These are phyloP conservation scores for Rhododendron griersonianum DNA, from an alignment of 148 eudicot species.

Conservation along the genomic window DNA sequence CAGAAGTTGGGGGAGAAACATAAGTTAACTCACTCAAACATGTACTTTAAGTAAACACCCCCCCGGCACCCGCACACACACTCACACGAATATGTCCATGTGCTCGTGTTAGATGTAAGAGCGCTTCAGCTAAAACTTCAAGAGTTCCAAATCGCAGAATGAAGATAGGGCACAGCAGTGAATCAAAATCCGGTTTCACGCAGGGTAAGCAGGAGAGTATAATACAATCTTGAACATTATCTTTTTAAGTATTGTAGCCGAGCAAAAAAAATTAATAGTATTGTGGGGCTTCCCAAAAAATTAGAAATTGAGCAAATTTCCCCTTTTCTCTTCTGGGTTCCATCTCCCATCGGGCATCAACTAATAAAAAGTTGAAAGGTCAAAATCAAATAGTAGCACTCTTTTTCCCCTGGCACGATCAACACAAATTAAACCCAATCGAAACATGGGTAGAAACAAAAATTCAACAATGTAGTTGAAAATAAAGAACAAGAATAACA, in stretches of 20 bases:
- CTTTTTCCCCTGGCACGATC: background rate
- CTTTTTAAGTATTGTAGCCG: background rate
- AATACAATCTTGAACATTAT: background rate
- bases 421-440: background rate
- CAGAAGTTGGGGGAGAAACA: background rate
- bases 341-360: background rate
- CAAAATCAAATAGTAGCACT: background rate
- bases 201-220: background rate
- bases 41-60: background rate
- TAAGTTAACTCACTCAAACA: background rate
- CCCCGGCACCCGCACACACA: no score
- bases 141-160: background rate
- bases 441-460: background rate
- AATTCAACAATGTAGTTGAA: background rate
- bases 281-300: no score
- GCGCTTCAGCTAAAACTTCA: background rate
- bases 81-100: no score
- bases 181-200: background rate
- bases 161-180: background rate
- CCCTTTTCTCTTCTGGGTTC: background rate
- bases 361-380: constrained; percentile 1
- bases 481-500: background rate
- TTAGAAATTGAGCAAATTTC: background rate
- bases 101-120: background rate
- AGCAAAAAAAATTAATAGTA: no score